These are phyloP conservation scores for Curvularia sp. DNA, from an alignment of 2,329 filamentous ascomycete species.

Conservation along the genomic window DNA sequence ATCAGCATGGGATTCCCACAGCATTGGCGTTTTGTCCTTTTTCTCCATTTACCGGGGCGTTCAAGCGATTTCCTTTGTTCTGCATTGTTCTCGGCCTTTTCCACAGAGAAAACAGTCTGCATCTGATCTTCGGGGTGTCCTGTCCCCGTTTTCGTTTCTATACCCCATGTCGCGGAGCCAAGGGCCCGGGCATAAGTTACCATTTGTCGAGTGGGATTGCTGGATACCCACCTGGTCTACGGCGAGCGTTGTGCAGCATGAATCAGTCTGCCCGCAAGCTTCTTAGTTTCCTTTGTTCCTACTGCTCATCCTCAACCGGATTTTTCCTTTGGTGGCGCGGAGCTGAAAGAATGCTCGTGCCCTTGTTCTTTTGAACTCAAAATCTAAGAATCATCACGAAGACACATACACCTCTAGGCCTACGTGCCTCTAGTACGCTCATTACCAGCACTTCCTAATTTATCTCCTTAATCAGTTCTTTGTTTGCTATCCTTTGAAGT, in stretches of 20 bases:
- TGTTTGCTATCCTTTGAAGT: constrained; percentile 25
- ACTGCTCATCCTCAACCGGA: constrained; percentile 44
- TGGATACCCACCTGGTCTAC: constrained; percentile 40
- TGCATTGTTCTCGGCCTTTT: constrained; percentile 36
- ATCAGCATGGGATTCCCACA: constrained; percentile 42
- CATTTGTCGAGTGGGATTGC: constrained; percentile 36
- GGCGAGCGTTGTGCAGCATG: constrained; percentile 36
- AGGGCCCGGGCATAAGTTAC: constrained; percentile 33
- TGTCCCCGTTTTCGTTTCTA: constrained; percentile 44
- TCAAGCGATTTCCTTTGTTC: constrained; percentile 45
- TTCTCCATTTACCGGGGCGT: constrained; percentile 44
- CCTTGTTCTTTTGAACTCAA: constrained; percentile 31
- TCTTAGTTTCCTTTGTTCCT: constrained; percentile 47
- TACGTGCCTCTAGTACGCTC: constrained; percentile 38
- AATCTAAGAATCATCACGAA: constrained; percentile 47
- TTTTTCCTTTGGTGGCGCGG: constrained; percentile 38
- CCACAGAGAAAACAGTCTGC: constrained; percentile 31
- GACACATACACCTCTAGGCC: constrained; percentile 40
- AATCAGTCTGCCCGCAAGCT: constrained; percentile 39
- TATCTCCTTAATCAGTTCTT: constrained; percentile 24
- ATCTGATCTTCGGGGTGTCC: constrained; percentile 29
- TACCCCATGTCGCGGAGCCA: constrained; percentile 34
- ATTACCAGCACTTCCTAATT: constrained; percentile 33
- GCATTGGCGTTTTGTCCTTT: constrained; percentile 41
- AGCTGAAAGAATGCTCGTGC: constrained; percentile 42